Conservation (phyloP, 1,139 yeast species). For the Candida sp. region DNA sequence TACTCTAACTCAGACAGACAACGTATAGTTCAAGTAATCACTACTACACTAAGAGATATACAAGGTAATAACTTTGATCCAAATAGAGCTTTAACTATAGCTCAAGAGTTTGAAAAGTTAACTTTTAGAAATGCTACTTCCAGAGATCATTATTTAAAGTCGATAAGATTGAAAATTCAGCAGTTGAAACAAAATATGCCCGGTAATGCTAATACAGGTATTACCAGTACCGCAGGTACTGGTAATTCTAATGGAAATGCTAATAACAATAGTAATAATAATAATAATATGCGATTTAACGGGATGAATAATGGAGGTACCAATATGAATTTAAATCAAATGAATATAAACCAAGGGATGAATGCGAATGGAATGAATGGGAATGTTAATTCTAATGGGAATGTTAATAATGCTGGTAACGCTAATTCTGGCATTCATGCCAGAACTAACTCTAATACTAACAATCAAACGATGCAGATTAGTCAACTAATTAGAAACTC, state of each 20-base stretch:
- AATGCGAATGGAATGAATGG: neutral
- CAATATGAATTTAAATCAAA: conserved; percentile 1
- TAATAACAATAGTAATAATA: conserved; percentile 2
- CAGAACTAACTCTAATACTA: conserved; percentile 4
- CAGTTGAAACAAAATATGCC: conserved; percentile 25
- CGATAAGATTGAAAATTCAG: conserved; percentile 37
- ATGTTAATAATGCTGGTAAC: neutral
- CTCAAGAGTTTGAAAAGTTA: conserved; percentile 43
- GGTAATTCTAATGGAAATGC: conserved; percentile 5
- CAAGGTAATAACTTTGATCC: conserved; percentile 34
- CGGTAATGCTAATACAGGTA: conserved; percentile 9
- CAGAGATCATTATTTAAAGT: conserved; percentile 38
- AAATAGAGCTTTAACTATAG: conserved; percentile 38
- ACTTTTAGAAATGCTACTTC: conserved; percentile 37
- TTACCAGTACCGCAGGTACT: conserved; percentile 7
- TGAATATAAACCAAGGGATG: neutral
- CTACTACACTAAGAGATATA: conserved; percentile 37
- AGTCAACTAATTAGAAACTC: conserved; percentile 41
- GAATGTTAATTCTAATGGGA: neutral
- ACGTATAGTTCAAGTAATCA: conserved; percentile 37
- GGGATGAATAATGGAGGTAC: neutral
- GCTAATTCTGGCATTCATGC: neutral
- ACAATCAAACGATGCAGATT: conserved; percentile 17
- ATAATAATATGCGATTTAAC: neutral
- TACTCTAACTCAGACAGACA: conserved; percentile 40